Percentiles rank a stretch among this genome's conserved stretches.
These are phyloP conservation scores for Ophiostoma ips DNA, from an alignment of 2,329 filamentous ascomycete species.

Conservation along the genomic window DNA sequence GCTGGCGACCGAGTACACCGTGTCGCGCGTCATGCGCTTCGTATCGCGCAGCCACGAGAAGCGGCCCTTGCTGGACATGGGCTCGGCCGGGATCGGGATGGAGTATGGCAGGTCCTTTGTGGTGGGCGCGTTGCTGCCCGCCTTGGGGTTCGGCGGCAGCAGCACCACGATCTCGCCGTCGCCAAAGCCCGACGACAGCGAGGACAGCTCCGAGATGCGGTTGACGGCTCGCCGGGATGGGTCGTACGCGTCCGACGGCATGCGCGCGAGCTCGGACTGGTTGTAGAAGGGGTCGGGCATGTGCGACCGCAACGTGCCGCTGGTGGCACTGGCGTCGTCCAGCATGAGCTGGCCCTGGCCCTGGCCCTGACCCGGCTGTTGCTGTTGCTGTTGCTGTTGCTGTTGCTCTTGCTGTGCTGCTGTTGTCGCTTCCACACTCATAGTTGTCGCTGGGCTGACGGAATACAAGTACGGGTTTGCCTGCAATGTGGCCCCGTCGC, in stretches of 20 bases:
- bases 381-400: neutral
- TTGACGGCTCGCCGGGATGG: constrained; percentile 23
- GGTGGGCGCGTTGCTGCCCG: neutral
- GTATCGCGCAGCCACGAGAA: constrained; percentile 12
- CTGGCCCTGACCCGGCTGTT: neutral
- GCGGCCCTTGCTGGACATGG: neutral
- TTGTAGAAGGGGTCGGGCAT: constrained; percentile 26
- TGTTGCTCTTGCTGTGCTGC: too few species aligned
- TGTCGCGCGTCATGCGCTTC: constrained; percentile 25
- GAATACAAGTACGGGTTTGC: too few species aligned
- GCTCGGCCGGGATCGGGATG: neutral
- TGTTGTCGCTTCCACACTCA: too few species aligned
- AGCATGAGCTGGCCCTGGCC: neutral
- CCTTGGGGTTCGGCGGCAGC: constrained; percentile 17
- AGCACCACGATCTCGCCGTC: constrained; percentile 40
- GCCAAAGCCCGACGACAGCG: constrained; percentile 50
- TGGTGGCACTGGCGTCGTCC: constrained; percentile 2
- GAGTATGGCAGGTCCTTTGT: neutral
- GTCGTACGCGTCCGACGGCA: constrained; percentile 24
- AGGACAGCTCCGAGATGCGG: constrained; percentile 39
- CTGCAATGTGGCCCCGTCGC: too few species aligned
- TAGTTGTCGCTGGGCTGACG: too few species aligned
- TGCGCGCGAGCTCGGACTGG: constrained; percentile 25
- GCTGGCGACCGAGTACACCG: constrained; percentile 37
- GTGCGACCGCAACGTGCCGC: constrained; percentile 21